Evolutionary conservation across 305 asterid genomes (phyloP), one percentile per base, ranked within the genome.

Genomic region (Fraxinus baroniana): DNA sequence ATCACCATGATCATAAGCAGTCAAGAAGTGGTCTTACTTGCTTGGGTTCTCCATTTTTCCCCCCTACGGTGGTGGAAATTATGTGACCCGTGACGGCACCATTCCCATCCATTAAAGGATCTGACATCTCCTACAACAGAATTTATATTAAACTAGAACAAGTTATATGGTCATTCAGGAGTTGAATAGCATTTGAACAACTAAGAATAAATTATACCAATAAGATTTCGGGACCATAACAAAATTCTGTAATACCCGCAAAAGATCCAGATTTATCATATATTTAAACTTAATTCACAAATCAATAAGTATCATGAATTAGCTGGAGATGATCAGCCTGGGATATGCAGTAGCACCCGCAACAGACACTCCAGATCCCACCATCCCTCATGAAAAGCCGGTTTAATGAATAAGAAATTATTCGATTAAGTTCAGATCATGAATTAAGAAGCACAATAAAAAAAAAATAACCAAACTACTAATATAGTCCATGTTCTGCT

Each of bases 31-130:
- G 73, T 18, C 79, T 81, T 80, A 95, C 98, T 97, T 91, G 97
- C 92, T 95, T 95, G 44, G 98, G 98, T 82, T 92, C 98, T 86
- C 98, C 98, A 90, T 95, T 91, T 90, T 95, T 93, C 77, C 98
- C 98, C 76, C 98, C 98, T 64, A 95, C 93, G 79, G 98, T 95
- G 49, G 98, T 92, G 60, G 98, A 95, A 86, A 95, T 95, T 88
- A 95, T 93, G 88, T 95, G 97, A 76, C 98, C 98, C 13, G 97
- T 92, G 22, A 92, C 93, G 1, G 97, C 90, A 76, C 87, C 97
- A 57, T 89, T 93, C 74, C 90, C 90, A 80, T 92, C 97, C 90
- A 92, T 86, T 76, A 90, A 91, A 82, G 94, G 90, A 89, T 93
- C 91, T 78, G 97, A 81, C 93, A 93, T 90, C 89, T 91, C 97